These are phyloP conservation scores for Irpex rosettiformis DNA, from an alignment of 1,284 basidiomycete species.

Conservation along the genomic window DNA sequence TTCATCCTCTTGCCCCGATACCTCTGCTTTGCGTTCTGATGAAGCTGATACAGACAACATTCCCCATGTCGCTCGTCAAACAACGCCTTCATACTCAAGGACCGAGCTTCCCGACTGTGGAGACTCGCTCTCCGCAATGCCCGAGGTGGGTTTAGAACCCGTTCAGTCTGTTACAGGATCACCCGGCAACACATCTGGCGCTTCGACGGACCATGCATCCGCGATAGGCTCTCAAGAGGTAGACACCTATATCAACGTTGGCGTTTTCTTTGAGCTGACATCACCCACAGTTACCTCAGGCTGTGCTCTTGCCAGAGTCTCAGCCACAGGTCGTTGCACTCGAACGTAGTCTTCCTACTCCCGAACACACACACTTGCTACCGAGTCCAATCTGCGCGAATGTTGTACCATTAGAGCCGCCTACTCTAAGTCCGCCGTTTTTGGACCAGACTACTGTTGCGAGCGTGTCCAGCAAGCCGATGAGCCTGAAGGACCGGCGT, in stretches of 20 bases:
- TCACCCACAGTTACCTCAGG: neutral
- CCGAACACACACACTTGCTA: too few relatives aligned
- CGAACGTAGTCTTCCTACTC: neutral
- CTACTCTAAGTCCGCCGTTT: neutral
- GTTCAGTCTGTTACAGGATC: neutral
- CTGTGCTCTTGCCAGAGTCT: neutral
- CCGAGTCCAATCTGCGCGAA: neutral
- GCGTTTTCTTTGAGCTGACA: neutral
- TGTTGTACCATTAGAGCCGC: neutral
- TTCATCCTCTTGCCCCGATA: neutral
- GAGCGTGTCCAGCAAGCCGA: conserved; percentile 16
- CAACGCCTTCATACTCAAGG: too few relatives aligned
- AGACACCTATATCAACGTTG: neutral
- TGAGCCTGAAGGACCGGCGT: conserved; percentile 26
- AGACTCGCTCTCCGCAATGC: neutral
- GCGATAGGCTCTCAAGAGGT: neutral
- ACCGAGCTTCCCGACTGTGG: neutral
- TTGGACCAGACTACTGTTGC: neutral
- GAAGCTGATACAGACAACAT: neutral
- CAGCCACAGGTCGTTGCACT: neutral
- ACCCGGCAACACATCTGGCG: neutral
- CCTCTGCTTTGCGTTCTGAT: neutral
- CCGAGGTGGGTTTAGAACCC: neutral
- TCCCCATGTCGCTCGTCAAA: neutral
- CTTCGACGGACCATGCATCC: neutral